phyloP scores from a whole-genome alignment of 169 alveolate species.

The Amoebophrya sp. region DNA sequence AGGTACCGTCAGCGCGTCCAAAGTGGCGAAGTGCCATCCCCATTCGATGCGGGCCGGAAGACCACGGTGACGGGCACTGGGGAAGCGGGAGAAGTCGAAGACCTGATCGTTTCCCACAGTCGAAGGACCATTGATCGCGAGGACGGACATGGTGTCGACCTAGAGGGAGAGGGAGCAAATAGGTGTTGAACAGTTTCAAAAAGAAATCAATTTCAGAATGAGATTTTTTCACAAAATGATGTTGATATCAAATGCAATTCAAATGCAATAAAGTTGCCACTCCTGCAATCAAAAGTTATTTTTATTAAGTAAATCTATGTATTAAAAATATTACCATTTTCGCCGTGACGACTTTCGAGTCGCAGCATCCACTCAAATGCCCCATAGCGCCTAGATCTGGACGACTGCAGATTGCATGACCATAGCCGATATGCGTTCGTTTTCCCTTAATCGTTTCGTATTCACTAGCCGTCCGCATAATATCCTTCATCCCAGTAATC shows the following conservation, averaged over 20 bases:
- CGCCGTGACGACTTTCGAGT: not conserved
- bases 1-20: not conserved
- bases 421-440: not conserved
- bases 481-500: not conserved
- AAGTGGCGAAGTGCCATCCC: not conserved
- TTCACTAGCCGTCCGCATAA: not conserved
- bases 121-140: not conserved
- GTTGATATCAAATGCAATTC: too few species aligned
- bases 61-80: not conserved
- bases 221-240: too few species aligned
- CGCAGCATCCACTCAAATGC: not conserved
- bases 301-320: too few species aligned
- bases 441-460: not conserved
- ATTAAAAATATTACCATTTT: not conserved
- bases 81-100: not conserved
- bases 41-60: not conserved
- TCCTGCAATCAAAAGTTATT: too few species aligned
- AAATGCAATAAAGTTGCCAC: too few species aligned
- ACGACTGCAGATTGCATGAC: not conserved
- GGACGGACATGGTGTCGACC: not conserved
- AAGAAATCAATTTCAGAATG: too few species aligned
- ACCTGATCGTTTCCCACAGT: not conserved
- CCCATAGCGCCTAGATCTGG: not conserved
- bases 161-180: too few species aligned
- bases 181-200: too few species aligned